Conservation (phyloP, 305 asterid genomes). For the Ruellia speciosa region DNA sequence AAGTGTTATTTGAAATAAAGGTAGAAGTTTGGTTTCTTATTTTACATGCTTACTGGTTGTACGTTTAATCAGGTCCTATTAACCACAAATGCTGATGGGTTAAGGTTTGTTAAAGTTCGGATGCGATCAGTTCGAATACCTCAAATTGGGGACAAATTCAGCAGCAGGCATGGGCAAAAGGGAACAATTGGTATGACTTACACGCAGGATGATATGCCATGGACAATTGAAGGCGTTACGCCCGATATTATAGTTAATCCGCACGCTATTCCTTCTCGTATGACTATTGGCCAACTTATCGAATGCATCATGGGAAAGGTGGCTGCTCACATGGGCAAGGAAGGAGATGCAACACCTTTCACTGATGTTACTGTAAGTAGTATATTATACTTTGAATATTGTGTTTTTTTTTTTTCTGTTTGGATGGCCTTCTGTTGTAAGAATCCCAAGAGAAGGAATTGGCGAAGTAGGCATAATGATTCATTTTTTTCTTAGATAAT, state of each 20-base stretch:
- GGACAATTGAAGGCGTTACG: slow-evolving; percentile 82
- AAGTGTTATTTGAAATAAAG: too few species aligned
- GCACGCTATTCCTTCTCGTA: slow-evolving; percentile 95
- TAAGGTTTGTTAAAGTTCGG: slow-evolving; percentile 89
- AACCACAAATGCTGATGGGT: slow-evolving; percentile 91
- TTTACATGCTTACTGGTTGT: too few species aligned
- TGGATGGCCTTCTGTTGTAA: too few species aligned
- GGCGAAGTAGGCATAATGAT: too few species aligned
- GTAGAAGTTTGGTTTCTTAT: too few species aligned
- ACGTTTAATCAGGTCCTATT: slow-evolving; percentile 23
- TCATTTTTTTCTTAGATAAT: too few species aligned
- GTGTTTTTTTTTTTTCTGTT: too few species aligned
- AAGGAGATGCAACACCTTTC: slow-evolving; percentile 98
- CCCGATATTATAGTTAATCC: slow-evolving; percentile 96
- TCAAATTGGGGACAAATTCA: slow-evolving; percentile 94
- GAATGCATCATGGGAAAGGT: slow-evolving; percentile 99
- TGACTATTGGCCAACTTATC: slow-evolving; percentile 96
- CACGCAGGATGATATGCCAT: slow-evolving; percentile 99
- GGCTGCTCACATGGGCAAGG: slow-evolving; percentile 97
- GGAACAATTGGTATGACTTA: slow-evolving; percentile 97
- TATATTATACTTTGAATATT: too few species aligned
- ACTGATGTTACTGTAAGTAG: slow-evolving; percentile 66
- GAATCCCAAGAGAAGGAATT: too few species aligned
- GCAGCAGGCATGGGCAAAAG: slow-evolving; percentile 96
- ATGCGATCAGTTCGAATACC: slow-evolving; percentile 92